Evolutionary conservation across 208 protist species (phyloP), one percentile per base, ranked within the genome.

Genomic region (Crithidia expoeki): DNA sequence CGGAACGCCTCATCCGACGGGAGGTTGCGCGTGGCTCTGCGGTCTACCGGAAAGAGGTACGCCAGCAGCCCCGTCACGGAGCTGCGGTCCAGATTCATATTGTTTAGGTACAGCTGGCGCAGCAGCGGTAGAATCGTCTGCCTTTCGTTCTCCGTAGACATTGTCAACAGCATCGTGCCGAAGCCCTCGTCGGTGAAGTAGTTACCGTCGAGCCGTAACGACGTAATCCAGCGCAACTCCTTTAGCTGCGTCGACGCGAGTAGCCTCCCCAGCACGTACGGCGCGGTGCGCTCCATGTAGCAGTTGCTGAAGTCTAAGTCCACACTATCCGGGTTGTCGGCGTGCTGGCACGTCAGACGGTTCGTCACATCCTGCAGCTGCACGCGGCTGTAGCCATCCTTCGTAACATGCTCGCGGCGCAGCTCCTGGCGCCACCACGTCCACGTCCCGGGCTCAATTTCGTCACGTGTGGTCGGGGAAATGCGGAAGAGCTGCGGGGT

Each of bases 171-270:
- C 80, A 93, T 85, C 47, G 74, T 77, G 16, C 84, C 85, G 58
- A 95, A 86, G 33, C 90, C 90, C 16, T 80, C 72, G 76, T 93
- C 78, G 1, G 86, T 86, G 62, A 93, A 90, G 76, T 93, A 93
- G 67, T 95, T 95, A 32, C 87, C 85, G 67, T 91, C 86, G 34
- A 95, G 80, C 0, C 87, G 85, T 30, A 95, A 76, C 38, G 85
- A 83, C 19, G 90, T 93, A 49, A 95, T 76, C 78, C 79, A 88
- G 17, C 80, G 79, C 55, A 95, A 50, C 69, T 95, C 84, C 40
- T 32, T 32, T 28, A 90, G 69, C 58, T 79, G 72, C 25, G 75
- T 72, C 57, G 85, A 86, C 17, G 84, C 62, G 56, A 95, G 63
- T 25, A 95, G 77, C 19, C 74, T 65, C 3, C 84, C 87, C 30